phyloP scores from a whole-genome alignment of 805 yeast genomes.

The Candida koratica region DNA sequence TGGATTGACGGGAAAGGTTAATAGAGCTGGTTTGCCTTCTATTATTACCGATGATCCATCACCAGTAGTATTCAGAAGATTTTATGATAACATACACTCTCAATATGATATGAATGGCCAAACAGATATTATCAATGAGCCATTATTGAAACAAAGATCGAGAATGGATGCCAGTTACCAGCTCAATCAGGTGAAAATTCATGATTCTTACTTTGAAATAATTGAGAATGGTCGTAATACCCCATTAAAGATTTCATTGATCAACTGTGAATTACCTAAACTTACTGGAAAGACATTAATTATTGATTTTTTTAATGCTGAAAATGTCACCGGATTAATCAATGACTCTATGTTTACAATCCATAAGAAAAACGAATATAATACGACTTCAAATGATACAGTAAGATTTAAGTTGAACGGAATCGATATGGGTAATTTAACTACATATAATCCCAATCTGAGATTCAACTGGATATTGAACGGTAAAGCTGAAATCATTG shows the following conservation, averaged over 20 bases:
- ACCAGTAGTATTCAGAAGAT: conserved; percentile 18
- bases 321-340: conserved; percentile 67
- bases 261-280: conserved; percentile 62
- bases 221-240: conserved; percentile 20
- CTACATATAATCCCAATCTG: conserved; percentile 28
- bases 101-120: conserved; percentile 31
- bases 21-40: conserved; percentile 12
- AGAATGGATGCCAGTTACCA: conserved; percentile 31
- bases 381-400: conserved; percentile 24
- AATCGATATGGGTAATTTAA: conserved; percentile 33
- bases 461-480: conserved; percentile 69
- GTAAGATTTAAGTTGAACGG: conserved; percentile 41
- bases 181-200: conserved; percentile 41
- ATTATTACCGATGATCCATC: conserved; percentile 6
- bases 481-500: conserved; percentile 65
- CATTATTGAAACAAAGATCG: conserved; percentile 5
- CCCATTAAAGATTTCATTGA: conserved; percentile 52
- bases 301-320: conserved; percentile 66
- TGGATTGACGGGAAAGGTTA: conserved; percentile 43
- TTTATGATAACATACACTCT: conserved; percentile 27
- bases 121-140: conserved; percentile 15
- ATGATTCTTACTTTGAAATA: conserved; percentile 47
- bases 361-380: conserved; percentile 63
- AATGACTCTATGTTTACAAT: conserved; percentile 73
- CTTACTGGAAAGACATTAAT: conserved; percentile 56